These are phyloP conservation scores for Botryotinia convoluta DNA, from an alignment of 2,329 filamentous ascomycete species.

Conservation along the genomic window DNA sequence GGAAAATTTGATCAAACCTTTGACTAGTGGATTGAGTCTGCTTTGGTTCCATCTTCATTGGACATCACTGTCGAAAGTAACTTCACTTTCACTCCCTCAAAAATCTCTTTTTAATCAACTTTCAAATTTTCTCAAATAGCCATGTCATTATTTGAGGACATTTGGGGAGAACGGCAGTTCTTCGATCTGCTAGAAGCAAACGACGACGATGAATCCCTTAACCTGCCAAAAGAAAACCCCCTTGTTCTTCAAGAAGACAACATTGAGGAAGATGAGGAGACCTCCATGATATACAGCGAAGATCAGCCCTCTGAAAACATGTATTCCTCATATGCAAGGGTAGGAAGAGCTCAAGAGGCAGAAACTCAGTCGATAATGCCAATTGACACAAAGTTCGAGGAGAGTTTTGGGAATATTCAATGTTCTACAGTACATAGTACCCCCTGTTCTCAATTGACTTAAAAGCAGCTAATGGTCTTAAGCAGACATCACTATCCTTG, in stretches of 20 bases:
- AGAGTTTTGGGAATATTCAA: not conserved
- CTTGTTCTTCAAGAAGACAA: not conserved
- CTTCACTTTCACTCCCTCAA: not conserved
- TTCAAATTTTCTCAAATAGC: not conserved
- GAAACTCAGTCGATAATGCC: not conserved
- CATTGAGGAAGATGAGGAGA: not conserved
- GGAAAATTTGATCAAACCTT: not conserved
- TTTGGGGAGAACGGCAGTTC: not conserved
- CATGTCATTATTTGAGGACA: not conserved
- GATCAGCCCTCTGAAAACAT: not conserved
- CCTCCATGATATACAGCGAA: not conserved
- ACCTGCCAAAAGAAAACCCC: not conserved
- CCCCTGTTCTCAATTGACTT: no score
- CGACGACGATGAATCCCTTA: not conserved
- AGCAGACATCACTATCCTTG: not conserved
- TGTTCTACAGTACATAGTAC: not conserved
- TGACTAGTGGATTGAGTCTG: not conserved
- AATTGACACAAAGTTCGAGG: not conserved
- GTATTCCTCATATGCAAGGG: accelerated
- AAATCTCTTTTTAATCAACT: not conserved
- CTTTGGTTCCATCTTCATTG: not conserved
- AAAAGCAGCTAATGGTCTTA: not conserved
- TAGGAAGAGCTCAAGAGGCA: not conserved
- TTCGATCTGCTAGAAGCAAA: not conserved
- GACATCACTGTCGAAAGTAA: not conserved